Evolutionary conservation across 2,329 filamentous ascomycete genomes (phyloP).

Genomic region (Apiospora marii): DNA sequence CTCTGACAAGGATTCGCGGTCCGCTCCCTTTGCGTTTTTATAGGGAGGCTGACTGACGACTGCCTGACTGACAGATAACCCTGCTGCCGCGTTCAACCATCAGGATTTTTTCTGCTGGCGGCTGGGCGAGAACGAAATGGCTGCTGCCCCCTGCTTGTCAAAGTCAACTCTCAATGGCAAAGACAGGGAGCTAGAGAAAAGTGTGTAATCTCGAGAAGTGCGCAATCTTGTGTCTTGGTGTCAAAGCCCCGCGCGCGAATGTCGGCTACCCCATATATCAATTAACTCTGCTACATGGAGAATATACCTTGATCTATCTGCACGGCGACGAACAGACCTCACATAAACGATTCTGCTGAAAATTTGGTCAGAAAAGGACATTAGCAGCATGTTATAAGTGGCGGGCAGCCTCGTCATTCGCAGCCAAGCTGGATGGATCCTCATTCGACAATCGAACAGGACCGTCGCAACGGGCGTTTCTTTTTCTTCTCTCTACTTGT

Average conservation of each 20-base stretch:
- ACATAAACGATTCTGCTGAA: neutral
- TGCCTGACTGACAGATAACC: neutral
- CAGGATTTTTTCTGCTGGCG: neutral
- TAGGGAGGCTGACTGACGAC: neutral
- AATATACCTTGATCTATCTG: neutral
- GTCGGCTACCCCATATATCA: neutral
- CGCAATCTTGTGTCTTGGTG: slow-evolving; percentile 10
- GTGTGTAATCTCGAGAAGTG: neutral
- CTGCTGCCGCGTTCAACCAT: slow-evolving; percentile 6
- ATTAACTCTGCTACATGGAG: neutral
- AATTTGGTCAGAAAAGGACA: neutral
- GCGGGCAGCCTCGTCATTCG: neutral
- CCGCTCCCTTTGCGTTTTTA: neutral
- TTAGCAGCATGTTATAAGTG: neutral
- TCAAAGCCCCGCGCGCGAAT: neutral
- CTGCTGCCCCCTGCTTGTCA: neutral
- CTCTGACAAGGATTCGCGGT: slow-evolving; percentile 14
- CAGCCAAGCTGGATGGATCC: too few relatives aligned
- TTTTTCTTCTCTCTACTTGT: neutral
- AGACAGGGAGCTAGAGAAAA: neutral
- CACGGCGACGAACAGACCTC: neutral
- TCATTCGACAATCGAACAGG: neutral
- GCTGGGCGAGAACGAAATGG: neutral
- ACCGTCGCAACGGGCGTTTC: slow-evolving; percentile 14
- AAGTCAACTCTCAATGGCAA: slow-evolving; percentile 5